Evolutionary conservation across 2,329 filamentous ascomycete genomes (phyloP), one percentile per base, ranked within the genome.

Genomic region (Coccinonectria pachysandricola): DNA sequence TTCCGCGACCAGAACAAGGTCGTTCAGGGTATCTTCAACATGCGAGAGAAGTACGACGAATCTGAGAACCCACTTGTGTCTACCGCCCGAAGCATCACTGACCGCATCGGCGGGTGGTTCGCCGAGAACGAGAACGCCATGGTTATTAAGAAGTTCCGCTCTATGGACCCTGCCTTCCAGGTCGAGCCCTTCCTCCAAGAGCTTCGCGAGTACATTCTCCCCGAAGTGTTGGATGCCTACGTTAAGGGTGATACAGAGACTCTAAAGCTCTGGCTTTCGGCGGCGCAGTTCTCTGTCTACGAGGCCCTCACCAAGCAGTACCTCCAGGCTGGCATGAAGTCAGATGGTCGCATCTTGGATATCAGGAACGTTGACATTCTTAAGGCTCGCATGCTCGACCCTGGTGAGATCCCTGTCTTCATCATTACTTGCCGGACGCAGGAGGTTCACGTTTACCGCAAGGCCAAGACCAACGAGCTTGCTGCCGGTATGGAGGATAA

Each of bases 401-500:
- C 83, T 3, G 82, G 83, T 39, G 84, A 91, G 56, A 76, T 91
- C 20, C 91, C 91, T 3, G 88, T 98, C 14, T 96, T 98, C 52
- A 93, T 98, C 52, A 80, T 98, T 42, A 95, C 87, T 35, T 94
- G 86, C 62, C 72, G 91, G 39, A 95, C 91, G 8, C 91, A 98
- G 54, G 91, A 98, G 59, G 87, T 98, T 8, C 91, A 98, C 52
- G 87, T 96, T 10, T 98, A 95, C 64, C 75, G 82, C 36, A 93
- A 96, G 40, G 76, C 79, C 32, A 96, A 98, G 68, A 79, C 79
- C 1, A 79, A 79, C 38, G 69, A 95, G 56, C 72, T 98, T 24
- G 87, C 88, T 3, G 88, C 88, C 8, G 91, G 91, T 21, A 96
- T 95, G 86, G 91, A 98, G 58, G 91, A 98, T 60, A 92, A 87